Base-by-base conservation (phyloP, 345 rosid genomes). In the Arabis hirsuta region DNA sequence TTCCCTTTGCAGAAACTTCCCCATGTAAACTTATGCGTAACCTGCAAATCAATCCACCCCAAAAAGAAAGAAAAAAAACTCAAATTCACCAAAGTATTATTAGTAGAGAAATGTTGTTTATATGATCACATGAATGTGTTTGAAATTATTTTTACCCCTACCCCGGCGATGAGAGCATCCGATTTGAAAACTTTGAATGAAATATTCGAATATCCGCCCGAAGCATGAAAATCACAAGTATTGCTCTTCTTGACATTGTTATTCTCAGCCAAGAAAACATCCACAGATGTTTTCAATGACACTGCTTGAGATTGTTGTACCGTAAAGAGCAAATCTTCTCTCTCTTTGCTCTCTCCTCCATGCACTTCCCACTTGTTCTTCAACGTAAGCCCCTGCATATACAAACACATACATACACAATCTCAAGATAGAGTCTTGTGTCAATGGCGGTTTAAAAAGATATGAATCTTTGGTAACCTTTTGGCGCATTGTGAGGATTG, bases 1-100 rank as follows among this genome's bases (percentile, higher is more conserved):
- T 78, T 85, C 1, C 92, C 96, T 73, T 74, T 87, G 75, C 81
- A 85, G 76, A 85, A 82, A 67, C 89, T 89, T 46, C 81, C 87
- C 84, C 84, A 80, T 36, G 88, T 77, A 76, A 69, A 85, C 45
- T 56, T 81, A 73, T 87, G 96, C 13, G 75, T 81, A 13, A 83
- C 90, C 90, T 88, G 73, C 14, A 61, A 70, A 45, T 19, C 41
- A 36, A 70, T 55, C 12, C 10, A 36, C 61, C 50, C 8, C 6
- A 26, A 22, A 22, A 22, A 22, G 24, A 22, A n/a, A n/a, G 16
- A 26, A 3, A 1, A 2, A 14, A 1, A 13, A 14, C 3, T 36
- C 41, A 36, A 32, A 9, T 36, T 27, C 9, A 1, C 9, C 53
- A 41, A 34, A 42, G n/a, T 36, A 52, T 11, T 2, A 22, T 11